phyloP scores from a whole-genome alignment of 2,329 filamentous ascomycete genomes.

The Cadophora luteo-olivacea region DNA sequence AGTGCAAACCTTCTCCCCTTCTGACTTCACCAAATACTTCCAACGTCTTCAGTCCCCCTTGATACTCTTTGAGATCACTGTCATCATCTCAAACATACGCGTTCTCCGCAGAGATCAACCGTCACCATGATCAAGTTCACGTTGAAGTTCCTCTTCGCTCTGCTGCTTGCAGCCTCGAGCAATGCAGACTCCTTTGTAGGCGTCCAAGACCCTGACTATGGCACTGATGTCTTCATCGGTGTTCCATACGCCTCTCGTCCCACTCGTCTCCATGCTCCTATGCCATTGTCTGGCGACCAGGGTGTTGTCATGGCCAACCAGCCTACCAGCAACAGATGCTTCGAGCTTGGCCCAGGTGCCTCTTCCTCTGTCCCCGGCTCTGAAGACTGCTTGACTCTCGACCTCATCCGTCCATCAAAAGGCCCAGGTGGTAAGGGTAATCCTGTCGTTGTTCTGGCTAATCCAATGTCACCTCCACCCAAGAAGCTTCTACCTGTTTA shows the following conservation, averaged over 20 bases:
- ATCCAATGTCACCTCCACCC: neutral
- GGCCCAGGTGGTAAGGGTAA: neutral
- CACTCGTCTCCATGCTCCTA: conserved; percentile 24
- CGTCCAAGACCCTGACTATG: conserved; percentile 3
- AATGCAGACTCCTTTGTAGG: conserved; percentile 10
- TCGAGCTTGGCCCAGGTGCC: conserved; percentile 10
- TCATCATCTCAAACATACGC: neutral
- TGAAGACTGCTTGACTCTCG: conserved; percentile 48
- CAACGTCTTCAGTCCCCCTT: too few species aligned
- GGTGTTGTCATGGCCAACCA: conserved; percentile 22
- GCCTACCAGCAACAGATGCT: conserved; percentile 33
- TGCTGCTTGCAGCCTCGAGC: neutral
- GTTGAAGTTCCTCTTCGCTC: neutral
- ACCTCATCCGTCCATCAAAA: conserved; percentile 46
- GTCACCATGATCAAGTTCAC: conserved; percentile 1
- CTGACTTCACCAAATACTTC: neutral
- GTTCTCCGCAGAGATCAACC: neutral
- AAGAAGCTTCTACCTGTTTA: conserved; percentile 51
- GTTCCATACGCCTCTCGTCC: conserved; percentile 30
- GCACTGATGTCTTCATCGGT: conserved; percentile 38
- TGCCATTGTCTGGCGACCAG: conserved; percentile 8
- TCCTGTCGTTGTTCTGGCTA: neutral
- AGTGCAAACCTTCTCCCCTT: neutral
- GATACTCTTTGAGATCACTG: neutral
- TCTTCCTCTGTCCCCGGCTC: conserved; percentile 13